Base-by-base conservation (phyloP, 1,139 yeast genomes). In the Hyphopichia buzzinii region DNA sequence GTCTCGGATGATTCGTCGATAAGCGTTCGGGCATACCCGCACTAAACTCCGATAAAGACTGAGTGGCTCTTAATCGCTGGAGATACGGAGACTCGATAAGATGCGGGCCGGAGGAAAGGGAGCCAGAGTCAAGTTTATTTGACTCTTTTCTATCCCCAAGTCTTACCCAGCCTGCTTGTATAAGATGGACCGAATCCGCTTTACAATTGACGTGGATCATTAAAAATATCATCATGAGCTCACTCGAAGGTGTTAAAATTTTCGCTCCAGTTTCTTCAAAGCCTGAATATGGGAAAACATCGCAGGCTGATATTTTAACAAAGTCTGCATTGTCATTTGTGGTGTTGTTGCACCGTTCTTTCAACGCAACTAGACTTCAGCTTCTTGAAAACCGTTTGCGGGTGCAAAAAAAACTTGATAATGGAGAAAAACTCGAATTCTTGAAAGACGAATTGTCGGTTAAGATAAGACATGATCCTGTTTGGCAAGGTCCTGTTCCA, bases 231-330 rank as follows among this genome's bases (percentile, higher is more conserved):
- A n/a, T n/a, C n/a, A 19, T 19, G 23, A 19, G 31, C 14, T 21
- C 26, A 4, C 29, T 46, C 12, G 46, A 45, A 11, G 44, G 40
- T 8, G 44, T 48, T 11, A 26, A 42, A 29, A 35, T 49, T 8
- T 37, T 43, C 13, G 51, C 50, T 3, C 44, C 50, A 23, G 31
- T 49, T 15, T 22, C 31, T 4, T 8, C 17, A 13, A 25, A 23
- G 11, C 35, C 48, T 4, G 40, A 41, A 17, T 44, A 38, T 33
- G 36, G 26, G 1, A 37, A 41, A 25, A 47, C 52, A 4, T 34
- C 50, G 7, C 53, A 46, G 34, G 44, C 46, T 7, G 49, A 48
- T 31, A 47, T 49, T 15, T 36, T 48, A 14, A 49, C 54, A 26
- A 39, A 42, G 22, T 35, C 41, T 2, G 50, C 52, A 1, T 40